Evolutionary conservation across 352 stramenopile genomes (phyloP), one percentile per base, ranked within the genome.

Genomic region (Globisporangium acanthophoron): DNA sequence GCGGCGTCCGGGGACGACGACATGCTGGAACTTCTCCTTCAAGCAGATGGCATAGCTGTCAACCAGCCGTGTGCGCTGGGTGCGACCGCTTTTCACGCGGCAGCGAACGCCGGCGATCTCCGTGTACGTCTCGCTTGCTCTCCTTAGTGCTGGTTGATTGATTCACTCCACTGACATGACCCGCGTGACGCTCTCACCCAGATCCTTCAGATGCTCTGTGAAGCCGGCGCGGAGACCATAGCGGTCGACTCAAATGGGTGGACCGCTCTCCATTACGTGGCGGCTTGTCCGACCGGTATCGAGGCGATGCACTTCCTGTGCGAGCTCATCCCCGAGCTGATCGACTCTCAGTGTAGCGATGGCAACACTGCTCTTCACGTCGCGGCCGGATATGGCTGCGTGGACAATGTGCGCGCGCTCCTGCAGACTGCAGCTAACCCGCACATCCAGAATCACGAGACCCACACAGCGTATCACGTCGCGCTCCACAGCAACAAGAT

Each of bases 341-440:
- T 89, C 12, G 76, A 91, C 48, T 45, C 41, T 7, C 70, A 73
- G 45, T 86, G 76, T 21, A 53, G 48, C 50, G 62, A 84, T 62
- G 76, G 78, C 37, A 88, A 88, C 56, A 86, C 80, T 15, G 66
- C 78, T 24, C 68, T 91, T 16, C 80, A 89, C 45, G 63, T 89
- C 7, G 80, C 78, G 13, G 69, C 78, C n/a, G 74, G 71, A 0
- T 87, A 73, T 46, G 80, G 78, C 13, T 82, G 63, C n/a, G 65
- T 69, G 0, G 74, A 76, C 6, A 88, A 81, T 29, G 73, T 76
- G 3, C 65, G 74, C 5, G 66, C 71, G 29, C 52, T 91, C 1
- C 65, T 91, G 0, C 62, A 91, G 46, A 86, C 74, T 1, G 76
- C 76, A 49, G 80, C 78, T 13, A 87, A 71, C 27, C 74, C 80